Evolutionary conservation across 306 rosid species (phyloP).

Genomic region (Cyclanthera cordifolia): DNA sequence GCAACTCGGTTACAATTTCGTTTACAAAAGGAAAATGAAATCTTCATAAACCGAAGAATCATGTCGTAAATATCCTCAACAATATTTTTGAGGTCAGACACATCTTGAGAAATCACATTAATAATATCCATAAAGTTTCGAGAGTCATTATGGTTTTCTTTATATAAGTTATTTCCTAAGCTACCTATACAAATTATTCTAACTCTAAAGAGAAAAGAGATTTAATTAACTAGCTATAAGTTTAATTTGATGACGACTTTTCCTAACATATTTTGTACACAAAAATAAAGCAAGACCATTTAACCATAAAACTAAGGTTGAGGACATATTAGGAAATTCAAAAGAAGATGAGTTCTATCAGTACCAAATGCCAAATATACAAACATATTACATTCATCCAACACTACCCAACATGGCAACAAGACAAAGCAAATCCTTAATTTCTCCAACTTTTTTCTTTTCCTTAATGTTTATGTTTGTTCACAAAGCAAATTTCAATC

Average conservation of each 20-base stretch:
- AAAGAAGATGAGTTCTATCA: background rate
- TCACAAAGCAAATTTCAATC: conserved; percentile 15
- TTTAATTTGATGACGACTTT: background rate
- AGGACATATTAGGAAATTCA: background rate
- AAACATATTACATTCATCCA: background rate
- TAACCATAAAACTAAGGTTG: background rate
- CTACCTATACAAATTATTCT: no score
- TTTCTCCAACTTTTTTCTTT: background rate
- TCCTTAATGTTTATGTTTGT: conserved; percentile 8
- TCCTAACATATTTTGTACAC: background rate
- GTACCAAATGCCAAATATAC: conserved; percentile 5
- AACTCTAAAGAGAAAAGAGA: no score
- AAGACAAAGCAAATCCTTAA: conserved; percentile 11
- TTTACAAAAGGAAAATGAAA: no score
- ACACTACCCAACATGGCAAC: background rate
- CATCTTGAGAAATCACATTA: no score
- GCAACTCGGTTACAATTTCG: no score
- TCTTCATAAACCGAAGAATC: no score
- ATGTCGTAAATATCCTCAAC: no score
- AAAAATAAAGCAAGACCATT: background rate
- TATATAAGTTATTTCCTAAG: no score
- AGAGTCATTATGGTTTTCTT: no score
- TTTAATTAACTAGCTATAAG: no score
- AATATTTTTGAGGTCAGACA: no score
- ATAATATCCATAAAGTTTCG: no score